These are phyloP conservation scores for Plantago elongata DNA, from an alignment of 257 asterid species.

Conservation along the genomic window DNA sequence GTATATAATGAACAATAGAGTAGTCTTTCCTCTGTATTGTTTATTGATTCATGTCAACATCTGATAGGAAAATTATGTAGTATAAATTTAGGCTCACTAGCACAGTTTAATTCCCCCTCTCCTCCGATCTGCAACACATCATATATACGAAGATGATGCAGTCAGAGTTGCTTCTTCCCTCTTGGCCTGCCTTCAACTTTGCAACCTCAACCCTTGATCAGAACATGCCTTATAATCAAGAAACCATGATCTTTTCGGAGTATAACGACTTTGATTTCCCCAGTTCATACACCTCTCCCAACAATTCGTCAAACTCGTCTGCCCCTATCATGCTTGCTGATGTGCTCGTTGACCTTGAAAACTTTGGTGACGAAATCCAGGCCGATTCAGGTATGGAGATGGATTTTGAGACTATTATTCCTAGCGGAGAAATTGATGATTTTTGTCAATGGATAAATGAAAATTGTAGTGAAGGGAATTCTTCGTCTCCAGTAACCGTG, in stretches of 20 bases:
- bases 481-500: constrained; percentile 25
- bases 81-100: constrained; percentile 6
- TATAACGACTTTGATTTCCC: constrained; percentile 25
- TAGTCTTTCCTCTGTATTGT: constrained; percentile 26
- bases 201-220: constrained; percentile 24
- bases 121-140: constrained; percentile 10
- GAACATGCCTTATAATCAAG: constrained; percentile 22
- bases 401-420: constrained; percentile 22
- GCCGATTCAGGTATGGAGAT: constrained; percentile 21
- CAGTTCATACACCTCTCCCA: constrained; percentile 34
- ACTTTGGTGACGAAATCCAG: constrained; percentile 20
- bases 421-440: constrained; percentile 21
- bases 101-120: constrained; percentile 17
- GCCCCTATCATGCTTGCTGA: constrained; percentile 33
- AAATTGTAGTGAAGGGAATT: constrained; percentile 22
- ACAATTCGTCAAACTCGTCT: constrained; percentile 40
- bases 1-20: constrained; percentile 20
- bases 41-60: constrained; percentile 26
- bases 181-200: constrained; percentile 33
- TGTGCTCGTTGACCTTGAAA: constrained; percentile 32
- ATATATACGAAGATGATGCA: constrained; percentile 41
- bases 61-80: constrained; percentile 3
- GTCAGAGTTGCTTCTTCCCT: constrained; percentile 34
- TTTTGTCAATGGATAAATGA: constrained; percentile 42
- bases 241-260: constrained; percentile 24